Percentiles rank a stretch among this genome's conserved stretches.
Conservation (phyloP, 2,329 filamentous ascomycete genomes). For the Macrophomina tecta region DNA sequence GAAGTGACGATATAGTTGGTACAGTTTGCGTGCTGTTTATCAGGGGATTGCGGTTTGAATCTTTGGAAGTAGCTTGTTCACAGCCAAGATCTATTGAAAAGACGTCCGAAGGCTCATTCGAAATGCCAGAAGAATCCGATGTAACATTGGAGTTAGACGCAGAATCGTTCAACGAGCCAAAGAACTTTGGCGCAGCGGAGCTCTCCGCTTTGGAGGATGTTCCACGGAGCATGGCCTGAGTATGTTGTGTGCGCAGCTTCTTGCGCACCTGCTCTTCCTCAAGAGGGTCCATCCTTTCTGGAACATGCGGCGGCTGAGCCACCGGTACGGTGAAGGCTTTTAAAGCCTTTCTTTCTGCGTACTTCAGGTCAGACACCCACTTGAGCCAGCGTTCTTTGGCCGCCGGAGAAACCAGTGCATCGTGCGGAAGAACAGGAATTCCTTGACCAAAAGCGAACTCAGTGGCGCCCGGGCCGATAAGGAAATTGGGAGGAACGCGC, state of each 20-base stretch:
- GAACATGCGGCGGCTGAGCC: neutral
- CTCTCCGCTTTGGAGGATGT: neutral
- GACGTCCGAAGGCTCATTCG: neutral
- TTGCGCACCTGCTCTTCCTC: conserved; percentile 43
- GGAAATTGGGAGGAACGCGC: conserved; percentile 88
- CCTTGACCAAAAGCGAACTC: conserved; percentile 84
- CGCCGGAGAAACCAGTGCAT: conserved; percentile 78
- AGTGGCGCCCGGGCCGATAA: conserved; percentile 84
- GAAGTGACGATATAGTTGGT: conserved; percentile 40
- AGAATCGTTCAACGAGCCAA: neutral
- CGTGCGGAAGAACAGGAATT: conserved; percentile 74
- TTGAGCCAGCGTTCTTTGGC: conserved; percentile 78
- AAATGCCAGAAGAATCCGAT: neutral
- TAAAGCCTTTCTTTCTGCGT: conserved; percentile 59
- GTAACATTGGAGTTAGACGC: conserved; percentile 2
- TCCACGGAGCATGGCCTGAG: conserved; percentile 39
- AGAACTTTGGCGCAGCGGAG: neutral
- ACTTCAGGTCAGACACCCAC: conserved; percentile 75
- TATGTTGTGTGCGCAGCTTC: conserved; percentile 46
- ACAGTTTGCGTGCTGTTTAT: conserved; percentile 52
- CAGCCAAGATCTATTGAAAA: neutral
- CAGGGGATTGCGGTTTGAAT: conserved; percentile 48
- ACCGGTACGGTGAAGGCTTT: conserved; percentile 32
- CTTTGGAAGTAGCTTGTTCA: conserved; percentile 23
- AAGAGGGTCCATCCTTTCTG: conserved; percentile 32